Evolutionary conservation across 2,329 filamentous ascomycete species (phyloP).

Genomic region (Trichoderma sp.): DNA sequence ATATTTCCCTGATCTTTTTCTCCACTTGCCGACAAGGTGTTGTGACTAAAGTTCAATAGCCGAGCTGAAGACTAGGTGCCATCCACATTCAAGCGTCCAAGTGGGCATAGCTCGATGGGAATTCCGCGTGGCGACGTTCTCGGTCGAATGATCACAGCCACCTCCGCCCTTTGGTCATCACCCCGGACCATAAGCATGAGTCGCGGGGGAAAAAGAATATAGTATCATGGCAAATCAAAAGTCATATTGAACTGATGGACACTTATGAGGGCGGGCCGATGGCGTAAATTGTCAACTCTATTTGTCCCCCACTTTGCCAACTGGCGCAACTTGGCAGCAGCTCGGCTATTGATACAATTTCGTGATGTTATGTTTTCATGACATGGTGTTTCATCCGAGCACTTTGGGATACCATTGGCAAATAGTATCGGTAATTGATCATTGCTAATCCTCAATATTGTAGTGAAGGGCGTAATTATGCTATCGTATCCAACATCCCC

Average conservation of each 20-base stretch:
- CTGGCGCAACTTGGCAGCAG: not conserved
- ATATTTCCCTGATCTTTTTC: not conserved
- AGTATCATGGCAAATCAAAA: not conserved
- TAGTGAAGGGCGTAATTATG: not conserved
- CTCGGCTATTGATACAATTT: not conserved
- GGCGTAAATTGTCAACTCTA: not conserved
- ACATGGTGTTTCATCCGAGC: not conserved
- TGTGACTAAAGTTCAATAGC: not conserved
- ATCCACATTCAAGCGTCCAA: not conserved
- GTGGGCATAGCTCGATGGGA: not conserved
- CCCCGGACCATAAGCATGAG: not conserved
- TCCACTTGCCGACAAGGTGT: not conserved
- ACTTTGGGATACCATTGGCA: not conserved
- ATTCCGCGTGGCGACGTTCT: not conserved
- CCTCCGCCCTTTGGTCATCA: not conserved
- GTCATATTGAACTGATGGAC: not conserved
- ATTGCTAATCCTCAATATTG: not conserved
- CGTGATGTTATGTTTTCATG: not conserved
- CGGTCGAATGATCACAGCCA: not conserved
- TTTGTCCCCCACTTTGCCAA: not conserved
- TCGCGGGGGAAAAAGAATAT: not conserved
- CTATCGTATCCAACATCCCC: not conserved
- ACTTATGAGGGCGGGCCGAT: not conserved
- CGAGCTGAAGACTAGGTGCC: not conserved
- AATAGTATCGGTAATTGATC: not conserved